Conservation (phyloP, 306 rosid species). For the Citrullus amarus region DNA sequence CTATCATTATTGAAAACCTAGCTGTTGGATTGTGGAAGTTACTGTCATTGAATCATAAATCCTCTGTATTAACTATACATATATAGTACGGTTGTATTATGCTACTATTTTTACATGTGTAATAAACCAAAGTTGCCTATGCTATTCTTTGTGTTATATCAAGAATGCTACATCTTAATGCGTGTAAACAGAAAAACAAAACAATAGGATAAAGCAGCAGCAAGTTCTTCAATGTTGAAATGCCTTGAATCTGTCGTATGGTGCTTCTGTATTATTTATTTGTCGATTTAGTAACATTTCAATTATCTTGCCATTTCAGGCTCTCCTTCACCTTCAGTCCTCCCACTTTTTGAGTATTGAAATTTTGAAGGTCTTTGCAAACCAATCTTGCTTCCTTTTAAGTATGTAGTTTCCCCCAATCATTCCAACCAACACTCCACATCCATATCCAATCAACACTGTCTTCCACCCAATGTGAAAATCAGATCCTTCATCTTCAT, state of each 20-base stretch:
- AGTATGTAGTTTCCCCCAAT: neutral
- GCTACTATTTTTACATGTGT: neutral
- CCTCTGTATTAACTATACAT: too few relatives aligned
- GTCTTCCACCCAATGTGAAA: neutral
- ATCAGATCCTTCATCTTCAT: neutral
- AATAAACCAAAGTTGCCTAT: neutral
- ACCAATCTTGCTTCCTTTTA: neutral
- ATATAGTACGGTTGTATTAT: neutral
- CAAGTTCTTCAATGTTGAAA: neutral
- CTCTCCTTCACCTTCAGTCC: neutral
- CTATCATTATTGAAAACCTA: too few relatives aligned
- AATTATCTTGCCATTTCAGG: neutral
- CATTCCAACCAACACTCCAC: neutral
- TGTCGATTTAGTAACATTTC: too few relatives aligned
- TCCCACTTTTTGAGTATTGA: neutral
- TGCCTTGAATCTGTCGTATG: too few relatives aligned
- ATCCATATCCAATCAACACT: conserved; percentile 6
- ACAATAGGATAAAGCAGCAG: neutral
- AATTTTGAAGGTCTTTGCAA: neutral
- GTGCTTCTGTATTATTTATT: too few relatives aligned
- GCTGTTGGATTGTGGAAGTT: too few relatives aligned
- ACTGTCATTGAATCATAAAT: neutral
- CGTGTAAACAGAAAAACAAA: neutral
- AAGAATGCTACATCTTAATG: neutral
- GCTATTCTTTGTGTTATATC: neutral